A percentile compares a stretch with the other conserved stretches of the same genome.
Evolutionary conservation across 768 basidiomycete species (phyloP).

Genomic region (Albatrellus ellisii): DNA sequence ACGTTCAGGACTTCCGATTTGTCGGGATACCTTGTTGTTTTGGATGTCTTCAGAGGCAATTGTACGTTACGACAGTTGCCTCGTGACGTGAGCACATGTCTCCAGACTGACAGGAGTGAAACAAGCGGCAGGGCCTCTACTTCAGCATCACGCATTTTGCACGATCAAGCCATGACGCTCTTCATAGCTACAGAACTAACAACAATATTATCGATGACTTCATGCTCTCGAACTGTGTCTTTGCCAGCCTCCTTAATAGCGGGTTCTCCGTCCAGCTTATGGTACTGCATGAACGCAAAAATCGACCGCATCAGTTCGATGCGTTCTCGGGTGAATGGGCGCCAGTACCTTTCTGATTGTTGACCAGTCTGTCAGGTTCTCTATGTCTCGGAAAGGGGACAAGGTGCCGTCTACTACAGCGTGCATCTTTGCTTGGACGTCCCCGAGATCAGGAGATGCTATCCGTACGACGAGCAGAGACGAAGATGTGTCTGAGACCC

Average conservation of each 20-base stretch:
- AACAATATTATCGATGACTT: conserved; percentile 50
- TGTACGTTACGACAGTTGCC: too few species aligned
- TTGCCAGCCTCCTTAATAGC: conserved; percentile 24
- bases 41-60: neutral
- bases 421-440: conserved; percentile 42
- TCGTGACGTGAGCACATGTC: too few species aligned
- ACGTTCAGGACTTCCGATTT: neutral
- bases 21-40: neutral
- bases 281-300: conserved; percentile 48
- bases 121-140: too few species aligned
- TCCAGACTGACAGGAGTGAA: too few species aligned
- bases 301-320: conserved; percentile 27
- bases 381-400: conserved; percentile 31
- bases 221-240: conserved; percentile 23
- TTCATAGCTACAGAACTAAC: conserved; percentile 77
- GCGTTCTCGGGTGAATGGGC: too few species aligned
- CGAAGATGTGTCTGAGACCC: conserved; percentile 53
- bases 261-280: conserved; percentile 52
- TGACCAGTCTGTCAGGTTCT: conserved; percentile 52
- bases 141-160: too few species aligned
- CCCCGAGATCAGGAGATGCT: conserved; percentile 24
- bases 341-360: conserved; percentile 56
- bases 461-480: conserved; percentile 67
- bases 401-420: conserved; percentile 45
- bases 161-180: conserved; percentile 31